Evolutionary conservation across 139 green algal genomes (phyloP).

Genomic region (Prasinococcaceae sp.): DNA sequence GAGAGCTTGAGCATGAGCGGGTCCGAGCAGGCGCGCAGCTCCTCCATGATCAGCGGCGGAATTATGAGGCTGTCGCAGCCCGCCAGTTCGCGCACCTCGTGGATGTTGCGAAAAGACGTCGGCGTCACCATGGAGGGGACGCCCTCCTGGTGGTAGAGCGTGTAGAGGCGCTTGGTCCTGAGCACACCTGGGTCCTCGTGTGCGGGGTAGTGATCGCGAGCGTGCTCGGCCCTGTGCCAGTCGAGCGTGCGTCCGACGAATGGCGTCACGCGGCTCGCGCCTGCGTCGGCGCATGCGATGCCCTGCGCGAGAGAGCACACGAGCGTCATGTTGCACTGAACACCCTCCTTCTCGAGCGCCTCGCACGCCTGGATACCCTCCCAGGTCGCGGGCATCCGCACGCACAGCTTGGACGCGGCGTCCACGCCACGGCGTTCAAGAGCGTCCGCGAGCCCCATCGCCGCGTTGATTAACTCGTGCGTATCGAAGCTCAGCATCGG

Average conservation of each 20-base stretch:
- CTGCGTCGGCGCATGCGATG: conserved; percentile 58
- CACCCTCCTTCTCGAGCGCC: conserved; percentile 58
- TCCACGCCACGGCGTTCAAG: conserved; percentile 41
- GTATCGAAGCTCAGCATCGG: too few relatives aligned
- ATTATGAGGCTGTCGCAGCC: conserved; percentile 82
- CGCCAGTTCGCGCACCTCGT: conserved; percentile 12
- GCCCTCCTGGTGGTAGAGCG: conserved; percentile 61
- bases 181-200: conserved; percentile 2
- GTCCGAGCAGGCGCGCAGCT: too few relatives aligned
- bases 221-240: conserved; percentile 30
- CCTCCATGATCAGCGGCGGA: conserved; percentile 53
- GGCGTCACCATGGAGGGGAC: conserved; percentile 77
- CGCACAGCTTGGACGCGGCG: conserved; percentile 32
- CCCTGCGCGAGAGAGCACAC: conserved; percentile 78
- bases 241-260: conserved; percentile 88
- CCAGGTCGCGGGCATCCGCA: conserved; percentile 76
- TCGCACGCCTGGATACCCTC: conserved; percentile 69
- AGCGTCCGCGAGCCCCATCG: conserved; percentile 45
- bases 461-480: background rate
- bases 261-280: conserved; percentile 63
- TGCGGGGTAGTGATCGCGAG: background rate
- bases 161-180: conserved; percentile 14
- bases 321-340: conserved; percentile 82
- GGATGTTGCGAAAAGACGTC: conserved; percentile 68
- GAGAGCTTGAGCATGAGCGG: too few relatives aligned